phyloP scores from a whole-genome alignment of 257 asterid genomes.

The Ligustrum vulgare region DNA sequence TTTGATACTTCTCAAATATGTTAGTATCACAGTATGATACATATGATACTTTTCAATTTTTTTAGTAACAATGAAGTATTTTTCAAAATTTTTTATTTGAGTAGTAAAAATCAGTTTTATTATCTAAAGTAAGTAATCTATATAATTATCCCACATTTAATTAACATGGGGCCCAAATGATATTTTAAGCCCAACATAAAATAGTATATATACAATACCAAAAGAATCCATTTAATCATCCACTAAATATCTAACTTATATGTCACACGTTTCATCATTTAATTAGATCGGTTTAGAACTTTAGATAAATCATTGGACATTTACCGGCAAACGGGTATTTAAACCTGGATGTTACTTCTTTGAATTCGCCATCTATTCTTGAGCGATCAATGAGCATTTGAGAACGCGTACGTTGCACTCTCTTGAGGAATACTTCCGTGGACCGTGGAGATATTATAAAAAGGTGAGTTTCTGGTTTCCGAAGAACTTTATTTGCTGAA shows the following conservation, averaged over 20 bases:
- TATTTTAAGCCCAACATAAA: too few relatives aligned
- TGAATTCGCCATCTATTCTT: conserved; percentile 20
- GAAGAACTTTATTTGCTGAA: conserved; percentile 2
- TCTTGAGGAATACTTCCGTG: conserved; percentile 41
- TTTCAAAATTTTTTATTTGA: too few relatives aligned
- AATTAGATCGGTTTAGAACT: neutral
- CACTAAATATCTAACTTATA: conserved; percentile 20
- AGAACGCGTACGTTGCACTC: conserved; percentile 31
- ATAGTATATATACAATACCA: neutral
- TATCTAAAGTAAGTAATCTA: too few relatives aligned
- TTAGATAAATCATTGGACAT: conserved; percentile 29
- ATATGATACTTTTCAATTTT: too few relatives aligned
- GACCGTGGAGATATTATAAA: conserved; percentile 22
- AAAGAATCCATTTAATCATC: neutral
- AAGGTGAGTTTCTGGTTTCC: conserved; percentile 21
- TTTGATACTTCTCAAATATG: too few relatives aligned
- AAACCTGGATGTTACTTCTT: conserved; percentile 23
- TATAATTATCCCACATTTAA: too few relatives aligned
- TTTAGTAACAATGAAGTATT: too few relatives aligned
- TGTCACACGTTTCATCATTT: conserved; percentile 31
- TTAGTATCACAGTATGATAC: too few relatives aligned
- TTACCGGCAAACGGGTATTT: conserved; percentile 33
- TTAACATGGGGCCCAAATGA: too few relatives aligned
- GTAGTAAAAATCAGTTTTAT: too few relatives aligned
- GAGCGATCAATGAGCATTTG: neutral